These are phyloP conservation scores for Prunus salicina DNA, from an alignment of 306 rosid species.

Conservation along the genomic window DNA sequence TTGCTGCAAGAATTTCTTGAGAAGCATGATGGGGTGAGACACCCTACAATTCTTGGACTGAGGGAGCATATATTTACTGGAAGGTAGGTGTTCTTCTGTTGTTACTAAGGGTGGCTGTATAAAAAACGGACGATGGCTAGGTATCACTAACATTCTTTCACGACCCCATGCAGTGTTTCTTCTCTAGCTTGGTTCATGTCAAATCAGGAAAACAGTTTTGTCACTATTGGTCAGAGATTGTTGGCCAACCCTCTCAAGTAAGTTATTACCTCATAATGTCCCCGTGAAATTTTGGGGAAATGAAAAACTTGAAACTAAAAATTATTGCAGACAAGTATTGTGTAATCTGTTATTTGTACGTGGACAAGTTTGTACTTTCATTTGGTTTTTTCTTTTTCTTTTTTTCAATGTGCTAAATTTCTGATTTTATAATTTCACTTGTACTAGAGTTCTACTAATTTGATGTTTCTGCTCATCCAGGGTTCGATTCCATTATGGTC, in stretches of 20 bases:
- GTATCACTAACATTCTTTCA: conserved; percentile 18
- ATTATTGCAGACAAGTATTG: not conserved
- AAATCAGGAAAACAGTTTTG: conserved; percentile 98
- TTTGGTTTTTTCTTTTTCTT: not conserved
- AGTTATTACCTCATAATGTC: conserved; percentile 27
- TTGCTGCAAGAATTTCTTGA: conserved; percentile 86
- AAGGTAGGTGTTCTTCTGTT: conserved; percentile 46
- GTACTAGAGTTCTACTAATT: not conserved
- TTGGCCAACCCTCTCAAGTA: conserved; percentile 94
- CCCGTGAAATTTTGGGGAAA: not conserved
- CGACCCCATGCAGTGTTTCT: conserved; percentile 75
- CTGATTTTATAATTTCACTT: not conserved
- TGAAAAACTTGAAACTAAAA: conserved; percentile 7
- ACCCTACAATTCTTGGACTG: conserved; percentile 90
- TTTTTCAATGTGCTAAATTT: not conserved
- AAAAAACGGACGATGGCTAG: not conserved
- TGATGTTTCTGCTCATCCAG: conserved; percentile 37
- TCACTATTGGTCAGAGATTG: conserved; percentile 95
- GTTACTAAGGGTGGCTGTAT: not conserved
- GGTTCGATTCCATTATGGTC: conserved; percentile 99
- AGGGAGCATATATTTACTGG: conserved; percentile 99
- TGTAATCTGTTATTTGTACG: not conserved
- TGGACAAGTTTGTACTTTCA: not conserved
- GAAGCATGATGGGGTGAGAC: conserved; percentile 85
- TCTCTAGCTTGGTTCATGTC: conserved; percentile 99